Conservation (phyloP, 139 green algal species). For the Chlamydomonas sp. region DNA sequence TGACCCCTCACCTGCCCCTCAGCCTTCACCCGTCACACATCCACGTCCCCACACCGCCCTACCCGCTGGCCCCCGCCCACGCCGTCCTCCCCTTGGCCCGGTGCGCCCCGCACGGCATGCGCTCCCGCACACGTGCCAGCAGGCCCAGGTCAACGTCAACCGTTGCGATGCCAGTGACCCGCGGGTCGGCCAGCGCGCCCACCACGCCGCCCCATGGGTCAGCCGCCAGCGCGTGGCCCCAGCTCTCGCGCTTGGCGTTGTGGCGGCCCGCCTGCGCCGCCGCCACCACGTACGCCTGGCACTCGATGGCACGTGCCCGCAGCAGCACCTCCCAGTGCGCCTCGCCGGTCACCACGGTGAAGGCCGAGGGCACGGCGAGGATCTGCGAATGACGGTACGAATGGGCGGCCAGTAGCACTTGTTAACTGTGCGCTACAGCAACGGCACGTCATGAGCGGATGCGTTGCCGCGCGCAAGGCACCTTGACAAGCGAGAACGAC, state of each 20-base stretch:
- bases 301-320: constrained; percentile 93
- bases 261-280: constrained; percentile 92
- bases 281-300: constrained; percentile 92
- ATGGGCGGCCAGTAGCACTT: too few relatives aligned
- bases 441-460: too few relatives aligned
- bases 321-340: constrained; percentile 98
- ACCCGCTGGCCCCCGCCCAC: neutral
- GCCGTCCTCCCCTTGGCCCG: constrained; percentile 20
- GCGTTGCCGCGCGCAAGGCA: too few relatives aligned
- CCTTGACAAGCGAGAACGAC: too few relatives aligned
- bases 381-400: constrained; percentile 9
- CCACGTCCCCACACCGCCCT: neutral
- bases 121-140: constrained; percentile 49
- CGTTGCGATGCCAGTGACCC: constrained; percentile 77
- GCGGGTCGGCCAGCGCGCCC: constrained; percentile 73
- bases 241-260: constrained; percentile 91
- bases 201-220: constrained; percentile 94
- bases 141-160: constrained; percentile 77
- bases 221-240: constrained; percentile 89
- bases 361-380: constrained; percentile 67
- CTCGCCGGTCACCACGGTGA: constrained; percentile 79
- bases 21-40: neutral
- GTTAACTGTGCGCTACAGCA: too few relatives aligned
- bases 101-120: constrained; percentile 70
- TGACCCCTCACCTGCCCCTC: neutral